These are phyloP conservation scores for Myxozyma sirexii DNA, from an alignment of 805 yeast genomes.

Conservation along the genomic window DNA sequence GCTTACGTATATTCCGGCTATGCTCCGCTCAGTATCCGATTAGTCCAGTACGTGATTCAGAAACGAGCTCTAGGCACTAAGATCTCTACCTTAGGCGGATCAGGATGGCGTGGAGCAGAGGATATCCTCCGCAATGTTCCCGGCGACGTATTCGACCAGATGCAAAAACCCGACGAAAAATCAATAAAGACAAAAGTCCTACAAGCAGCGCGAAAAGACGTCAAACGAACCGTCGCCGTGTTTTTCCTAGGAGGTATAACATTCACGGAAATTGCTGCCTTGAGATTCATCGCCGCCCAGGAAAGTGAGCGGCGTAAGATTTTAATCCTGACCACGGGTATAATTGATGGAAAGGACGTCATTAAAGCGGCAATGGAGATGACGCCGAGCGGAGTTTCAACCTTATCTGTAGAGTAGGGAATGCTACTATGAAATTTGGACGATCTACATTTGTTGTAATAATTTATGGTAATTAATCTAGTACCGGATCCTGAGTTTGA, in stretches of 20 bases:
- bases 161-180: conserved; percentile 35
- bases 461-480: too few species aligned
- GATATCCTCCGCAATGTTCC: conserved; percentile 43
- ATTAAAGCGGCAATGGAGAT: conserved; percentile 36
- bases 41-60: conserved; percentile 68
- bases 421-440: too few species aligned
- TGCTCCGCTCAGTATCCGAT: conserved; percentile 71
- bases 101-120: conserved; percentile 48
- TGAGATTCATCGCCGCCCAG: conserved; percentile 59
- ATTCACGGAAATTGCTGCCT: conserved; percentile 75
- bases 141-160: conserved; percentile 45
- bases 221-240: conserved; percentile 45
- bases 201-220: conserved; percentile 34
- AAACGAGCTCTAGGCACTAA: conserved; percentile 42
- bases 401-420: background rate
- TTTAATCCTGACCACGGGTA: conserved; percentile 53
- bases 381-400: conserved; percentile 16
- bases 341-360: conserved; percentile 50
- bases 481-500: conserved; percentile 36
- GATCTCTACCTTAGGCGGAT: conserved; percentile 25
- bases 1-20: conserved; percentile 78
- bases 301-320: conserved; percentile 44
- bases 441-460: too few species aligned
- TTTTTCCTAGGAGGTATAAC: conserved; percentile 87
- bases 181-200: conserved; percentile 30